phyloP scores from a whole-genome alignment of 768 basidiomycete species.

The Suillus variegatus region DNA sequence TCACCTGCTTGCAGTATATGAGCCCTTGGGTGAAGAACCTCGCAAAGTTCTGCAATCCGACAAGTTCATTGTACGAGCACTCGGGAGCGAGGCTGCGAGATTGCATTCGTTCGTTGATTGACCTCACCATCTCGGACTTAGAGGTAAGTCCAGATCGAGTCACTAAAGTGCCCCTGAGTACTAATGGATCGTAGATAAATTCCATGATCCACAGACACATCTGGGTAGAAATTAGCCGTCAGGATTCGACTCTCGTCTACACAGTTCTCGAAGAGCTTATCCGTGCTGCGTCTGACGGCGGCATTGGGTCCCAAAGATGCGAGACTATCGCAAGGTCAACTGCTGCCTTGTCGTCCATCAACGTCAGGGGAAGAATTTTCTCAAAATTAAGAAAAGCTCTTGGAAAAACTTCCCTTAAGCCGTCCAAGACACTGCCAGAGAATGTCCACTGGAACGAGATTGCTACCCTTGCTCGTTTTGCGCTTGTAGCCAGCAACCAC shows the following conservation, averaged over 20 bases:
- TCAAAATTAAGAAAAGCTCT: constrained; percentile 80
- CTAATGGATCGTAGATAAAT: constrained; percentile 50
- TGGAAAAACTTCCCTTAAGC: constrained; percentile 67
- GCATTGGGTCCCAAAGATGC: constrained; percentile 71
- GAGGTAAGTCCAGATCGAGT: constrained; percentile 47
- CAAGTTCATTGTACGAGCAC: constrained; percentile 65
- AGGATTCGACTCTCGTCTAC: constrained; percentile 68
- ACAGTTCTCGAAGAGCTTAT: constrained; percentile 79
- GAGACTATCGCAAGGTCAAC: constrained; percentile 77
- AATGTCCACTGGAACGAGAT: constrained; percentile 83
- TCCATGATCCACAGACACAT: constrained; percentile 69
- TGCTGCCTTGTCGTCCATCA: constrained; percentile 71
- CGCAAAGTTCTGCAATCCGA: constrained; percentile 66
- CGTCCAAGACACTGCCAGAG: constrained; percentile 63
- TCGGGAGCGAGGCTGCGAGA: constrained; percentile 78
- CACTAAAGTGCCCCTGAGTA: constrained; percentile 2
- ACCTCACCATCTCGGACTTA: constrained; percentile 70
- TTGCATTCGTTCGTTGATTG: constrained; percentile 76
- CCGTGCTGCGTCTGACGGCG: constrained; percentile 81
- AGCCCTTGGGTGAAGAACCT: constrained; percentile 90
- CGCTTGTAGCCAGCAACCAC: constrained; percentile 69
- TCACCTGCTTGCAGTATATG: constrained; percentile 79
- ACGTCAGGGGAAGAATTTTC: constrained; percentile 76
- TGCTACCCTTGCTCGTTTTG: constrained; percentile 75
- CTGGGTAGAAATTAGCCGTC: constrained; percentile 75